Base-by-base conservation (phyloP, 2,329 filamentous ascomycete genomes). In the Paecilomyces formosus region DNA sequence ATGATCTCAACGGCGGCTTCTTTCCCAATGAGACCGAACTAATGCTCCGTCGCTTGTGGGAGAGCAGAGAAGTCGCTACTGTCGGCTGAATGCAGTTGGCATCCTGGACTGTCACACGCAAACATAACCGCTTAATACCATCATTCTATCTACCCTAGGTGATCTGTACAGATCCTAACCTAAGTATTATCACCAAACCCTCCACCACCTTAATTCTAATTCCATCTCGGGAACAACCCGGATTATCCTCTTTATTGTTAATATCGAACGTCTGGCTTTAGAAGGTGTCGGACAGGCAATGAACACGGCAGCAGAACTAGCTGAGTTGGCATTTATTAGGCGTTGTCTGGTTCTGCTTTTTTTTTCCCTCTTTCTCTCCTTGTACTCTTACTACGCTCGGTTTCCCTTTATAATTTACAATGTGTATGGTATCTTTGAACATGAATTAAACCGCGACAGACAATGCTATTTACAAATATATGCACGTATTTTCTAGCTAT, bases 21-120 rank as follows among this genome's bases (percentile, higher is more conserved):
- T 64, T 64, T 18, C 61, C 70, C 2, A 70, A 63, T 55, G 73
- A 74, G 57, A 61, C 65, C 4, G 74, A 74, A 33, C 66, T 77
- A 65, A 70, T 77, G 65, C 68, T 77, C 56, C 72, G 74, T 50
- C 72, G 75, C 53, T 74, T 77, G 65, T 77, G 75, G 75, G 73
- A 77, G 53, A 76, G 72, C 57, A 72, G 75, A 53, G 74, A 76
- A 57, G 72, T 76, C 4, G 70, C 74, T 18, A 68, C 66, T 15
- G 70, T 68, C 24, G 70, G 70, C 31, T 75, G 55, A 62, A 57
- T 26, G 54, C 45, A 24, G 28, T 35, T 54, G 13, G 3, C 24
- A 26, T 26, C 3, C 9, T 11, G 21, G 35, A 31, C 53, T 53
- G 56, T 57, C 13, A 21, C 26, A 39, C 55, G 12, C 35, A 31